phyloP scores from a whole-genome alignment of 208 protist species.

The Wallacemonas collosoma region DNA sequence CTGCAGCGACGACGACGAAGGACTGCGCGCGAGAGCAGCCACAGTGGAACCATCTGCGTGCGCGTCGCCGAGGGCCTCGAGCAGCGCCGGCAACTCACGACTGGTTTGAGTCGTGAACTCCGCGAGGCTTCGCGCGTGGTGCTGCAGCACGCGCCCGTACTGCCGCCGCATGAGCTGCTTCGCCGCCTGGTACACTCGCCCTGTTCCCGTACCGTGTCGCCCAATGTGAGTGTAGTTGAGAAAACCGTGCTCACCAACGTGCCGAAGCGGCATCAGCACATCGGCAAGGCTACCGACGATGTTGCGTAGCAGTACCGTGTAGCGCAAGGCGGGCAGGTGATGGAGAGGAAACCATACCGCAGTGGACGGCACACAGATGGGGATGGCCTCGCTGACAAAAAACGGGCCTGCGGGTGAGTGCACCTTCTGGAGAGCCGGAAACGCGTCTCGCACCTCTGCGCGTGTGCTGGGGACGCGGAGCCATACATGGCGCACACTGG shows the following conservation, averaged over 20 bases:
- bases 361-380: slow-evolving; percentile 21
- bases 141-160: slow-evolving; percentile 54
- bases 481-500: slow-evolving; percentile 52
- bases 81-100: slow-evolving; percentile 60
- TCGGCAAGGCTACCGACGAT: slow-evolving; percentile 58
- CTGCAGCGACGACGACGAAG: not conserved
- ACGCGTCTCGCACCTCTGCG: not conserved
- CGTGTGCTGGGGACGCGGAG: slow-evolving; percentile 21
- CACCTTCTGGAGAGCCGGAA: not conserved
- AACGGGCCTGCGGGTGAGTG: slow-evolving; percentile 12
- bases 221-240: slow-evolving; percentile 83
- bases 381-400: slow-evolving; percentile 25
- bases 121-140: slow-evolving; percentile 53
- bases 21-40: not conserved
- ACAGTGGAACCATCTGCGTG: not conserved
- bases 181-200: slow-evolving; percentile 57
- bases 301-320: slow-evolving; percentile 74
- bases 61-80: slow-evolving; percentile 44
- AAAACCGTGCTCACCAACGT: slow-evolving; percentile 45
- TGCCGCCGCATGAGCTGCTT: slow-evolving; percentile 70
- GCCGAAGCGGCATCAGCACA: slow-evolving; percentile 64
- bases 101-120: slow-evolving; percentile 61
- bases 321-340: slow-evolving; percentile 57
- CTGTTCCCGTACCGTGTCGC: slow-evolving; percentile 62
- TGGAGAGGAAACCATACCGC: slow-evolving; percentile 39